A percentile compares a stretch with the other conserved stretches of the same genome.
Conservation (phyloP, 768 basidiomycete species). For the Porpolomopsis calyptriformis region DNA sequence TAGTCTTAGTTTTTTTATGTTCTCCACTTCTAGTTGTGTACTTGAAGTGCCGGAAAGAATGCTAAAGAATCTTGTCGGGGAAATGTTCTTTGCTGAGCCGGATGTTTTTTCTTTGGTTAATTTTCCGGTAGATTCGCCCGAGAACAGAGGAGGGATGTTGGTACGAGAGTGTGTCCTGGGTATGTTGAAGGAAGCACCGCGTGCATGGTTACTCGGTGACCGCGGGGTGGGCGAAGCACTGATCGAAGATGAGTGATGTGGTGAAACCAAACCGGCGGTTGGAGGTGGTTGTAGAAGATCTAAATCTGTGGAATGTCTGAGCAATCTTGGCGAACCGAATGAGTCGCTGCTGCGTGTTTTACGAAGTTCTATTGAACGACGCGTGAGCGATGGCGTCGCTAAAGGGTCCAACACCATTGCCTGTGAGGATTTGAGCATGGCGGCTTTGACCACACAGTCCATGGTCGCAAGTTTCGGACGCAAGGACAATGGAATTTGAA, state of each 20-base stretch:
- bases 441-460: constrained; percentile 79
- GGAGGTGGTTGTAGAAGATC: constrained; percentile 32
- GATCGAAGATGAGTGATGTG: constrained; percentile 30
- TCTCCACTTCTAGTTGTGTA: constrained; percentile 70
- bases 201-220: constrained; percentile 36
- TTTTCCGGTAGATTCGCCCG: constrained; percentile 34
- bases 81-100: constrained; percentile 36
- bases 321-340: constrained; percentile 42
- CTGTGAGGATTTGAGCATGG: constrained; percentile 83
- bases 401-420: constrained; percentile 38
- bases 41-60: constrained; percentile 60
- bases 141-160: constrained; percentile 31
- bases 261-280: constrained; percentile 28
- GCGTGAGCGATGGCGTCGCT: constrained; percentile 32
- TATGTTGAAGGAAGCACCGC: constrained; percentile 55
- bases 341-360: constrained; percentile 68
- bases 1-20: constrained; percentile 78
- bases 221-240: constrained; percentile 26
- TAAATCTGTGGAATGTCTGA: constrained; percentile 27
- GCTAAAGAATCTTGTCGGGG: constrained; percentile 58
- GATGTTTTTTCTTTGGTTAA: constrained; percentile 42
- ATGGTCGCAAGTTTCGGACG: constrained; percentile 72
- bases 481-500: constrained; percentile 73
- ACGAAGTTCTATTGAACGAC: constrained; percentile 42
- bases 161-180: constrained; percentile 37